Conservation (phyloP, 345 rosid species). For the Euphorbia tirucalli region DNA sequence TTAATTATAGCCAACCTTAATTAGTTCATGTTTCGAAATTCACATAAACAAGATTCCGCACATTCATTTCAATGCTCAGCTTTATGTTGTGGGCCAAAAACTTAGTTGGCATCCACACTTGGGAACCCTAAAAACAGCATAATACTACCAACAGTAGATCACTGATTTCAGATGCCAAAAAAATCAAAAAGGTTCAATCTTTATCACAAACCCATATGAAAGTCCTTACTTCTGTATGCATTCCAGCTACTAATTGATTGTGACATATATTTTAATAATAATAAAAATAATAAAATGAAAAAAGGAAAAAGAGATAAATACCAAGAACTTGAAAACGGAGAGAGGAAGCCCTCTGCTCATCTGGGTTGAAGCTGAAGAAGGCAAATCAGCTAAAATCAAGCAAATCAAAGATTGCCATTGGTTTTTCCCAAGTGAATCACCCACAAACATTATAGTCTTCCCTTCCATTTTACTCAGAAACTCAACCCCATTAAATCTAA, state of each 20-base stretch:
- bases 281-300: no score
- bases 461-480: conserved; percentile 67
- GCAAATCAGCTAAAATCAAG: conserved; percentile 59
- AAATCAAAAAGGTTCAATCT: neutral
- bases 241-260: neutral
- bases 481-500: conserved; percentile 75
- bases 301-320: conserved; percentile 18
- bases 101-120: neutral
- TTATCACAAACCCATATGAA: neutral
- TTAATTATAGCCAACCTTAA: no score
- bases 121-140: neutral
- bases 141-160: neutral
- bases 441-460: conserved; percentile 83
- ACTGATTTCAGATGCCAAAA: neutral
- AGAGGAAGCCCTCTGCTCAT: conserved; percentile 66
- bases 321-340: conserved; percentile 75
- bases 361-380: conserved; percentile 42
- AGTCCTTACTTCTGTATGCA: neutral
- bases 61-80: neutral
- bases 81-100: neutral
- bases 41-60: no score
- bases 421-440: conserved; percentile 84
- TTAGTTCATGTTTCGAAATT: no score
- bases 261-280: neutral
- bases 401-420: conserved; percentile 95